Base-by-base conservation (phyloP, 2,329 filamentous ascomycete genomes). In the Cytospora leucostoma region DNA sequence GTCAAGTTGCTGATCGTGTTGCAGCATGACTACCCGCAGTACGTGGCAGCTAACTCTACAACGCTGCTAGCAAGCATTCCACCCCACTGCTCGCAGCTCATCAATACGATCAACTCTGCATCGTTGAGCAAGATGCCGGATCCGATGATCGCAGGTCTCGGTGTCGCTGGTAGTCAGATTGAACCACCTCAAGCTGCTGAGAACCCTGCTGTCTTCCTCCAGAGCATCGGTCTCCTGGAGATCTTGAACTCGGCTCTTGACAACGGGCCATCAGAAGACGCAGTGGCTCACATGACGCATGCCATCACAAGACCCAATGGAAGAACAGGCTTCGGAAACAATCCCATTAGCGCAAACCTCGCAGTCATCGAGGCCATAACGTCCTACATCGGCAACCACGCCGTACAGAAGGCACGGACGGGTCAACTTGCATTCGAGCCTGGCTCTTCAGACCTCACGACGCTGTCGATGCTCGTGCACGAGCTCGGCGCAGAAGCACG, bases 21-120 rank as follows among this genome's bases (percentile, higher is more conserved):
- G 59, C 91, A 97, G 69, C 95, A 98, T 72, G 95, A 99, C 74
- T 98, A 92, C 76, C 91, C 94, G 0, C 93, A 97, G 62, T 99
- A 97, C 75, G 79, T 99, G 50, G 90, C 91, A 7, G 91, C 93
- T 70, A 92, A 96, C 74, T 91, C 96, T 72, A 87, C 91, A 68
- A 86, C 87, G 68, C 85, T 99, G 59, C 93, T 89, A 77, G 88
- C 90, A 69, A 87, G 86, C 71, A 89, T 98, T 63, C 91, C 93
- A 1, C 85, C 88, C 57, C 90, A 95, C 71, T 95, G 92, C 76
- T 88, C 89, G 17, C 95, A 98, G 75, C 82, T 97, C 59, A 87
- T 93, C 68, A 97, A 98, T 72, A 82, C 97, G 61, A 87, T 99
- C 59, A 83, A 98, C 66, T 90, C 90, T 66, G 92, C 93, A 8